Evolutionary conservation across 306 rosid genomes (phyloP), one percentile per base, ranked within the genome.

Genomic region (Glycyrrhiza uralensis): DNA sequence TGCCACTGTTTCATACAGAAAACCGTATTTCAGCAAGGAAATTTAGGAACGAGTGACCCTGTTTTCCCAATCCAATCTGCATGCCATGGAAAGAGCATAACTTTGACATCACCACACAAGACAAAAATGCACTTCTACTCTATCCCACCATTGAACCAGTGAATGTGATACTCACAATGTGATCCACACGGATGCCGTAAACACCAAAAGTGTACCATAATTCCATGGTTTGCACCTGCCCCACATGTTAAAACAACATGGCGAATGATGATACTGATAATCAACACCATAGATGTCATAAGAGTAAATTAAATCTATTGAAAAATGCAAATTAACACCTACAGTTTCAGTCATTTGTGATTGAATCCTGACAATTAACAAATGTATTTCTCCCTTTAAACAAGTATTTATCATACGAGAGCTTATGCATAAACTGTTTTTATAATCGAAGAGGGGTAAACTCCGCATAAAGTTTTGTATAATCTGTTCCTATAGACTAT

Each of bases 1-100:
- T 87, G 95, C 99, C 97, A 89, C 99, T 95, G 96, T 84, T 91
- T 83, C 92, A 86, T 57, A 88, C 82, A 91, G 72, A 91, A 86
- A 91, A 83, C 71, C 39, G 72, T 51, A 85, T 87, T 86, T 82
- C 85, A 88, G 89, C 77, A 78, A 38, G 78, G 72, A 86, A 78
- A 78, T 61, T 82, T 83, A 84, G 83, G 74, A 87, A 66, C 45
- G 64, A 79, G 80, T 79, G 82, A 81, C 79, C 82, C 60, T 63
- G 32, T 81, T 75, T 79, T 62, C 67, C 80, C 78, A 82, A 80
- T 80, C 80, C 78, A 82, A 80, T 80, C 86, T 79, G 86, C 87
- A 83, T 73, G 67, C 57, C 76, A 76, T 76, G 49, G 72, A 46
- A 75, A 77, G 59, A 74, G 71, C 81, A 50, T 51, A 81, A 72